phyloP scores from a whole-genome alignment of 306 rosid genomes.

The Vicia sativa region DNA sequence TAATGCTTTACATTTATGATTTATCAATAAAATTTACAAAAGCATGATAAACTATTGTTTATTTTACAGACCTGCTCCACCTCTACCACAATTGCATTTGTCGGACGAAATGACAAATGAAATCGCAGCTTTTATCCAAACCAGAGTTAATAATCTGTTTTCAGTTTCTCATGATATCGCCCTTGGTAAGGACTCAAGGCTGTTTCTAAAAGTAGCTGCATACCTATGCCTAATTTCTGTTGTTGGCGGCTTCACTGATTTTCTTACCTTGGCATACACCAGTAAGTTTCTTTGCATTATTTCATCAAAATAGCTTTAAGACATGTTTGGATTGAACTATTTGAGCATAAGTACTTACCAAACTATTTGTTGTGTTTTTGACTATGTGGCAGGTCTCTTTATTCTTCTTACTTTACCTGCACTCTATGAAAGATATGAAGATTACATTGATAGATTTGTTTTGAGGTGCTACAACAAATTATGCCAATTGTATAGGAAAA shows the following conservation, averaged over 20 bases:
- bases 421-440: slow-evolving; percentile 78
- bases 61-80: slow-evolving; percentile 89
- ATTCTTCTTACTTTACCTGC: slow-evolving; percentile 81
- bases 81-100: slow-evolving; percentile 78
- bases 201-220: slow-evolving; percentile 86
- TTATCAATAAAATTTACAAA: slow-evolving; percentile 22
- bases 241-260: slow-evolving; percentile 84
- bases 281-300: slow-evolving; percentile 54
- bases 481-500: slow-evolving; percentile 58
- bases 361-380: neutral
- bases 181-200: slow-evolving; percentile 71
- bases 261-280: slow-evolving; percentile 73
- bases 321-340: too few relatives aligned
- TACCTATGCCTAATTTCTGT: slow-evolving; percentile 63
- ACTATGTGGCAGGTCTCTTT: slow-evolving; percentile 65
- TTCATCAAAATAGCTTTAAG: slow-evolving; percentile 20
- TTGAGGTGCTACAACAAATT: slow-evolving; percentile 58
- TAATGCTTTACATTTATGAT: neutral
- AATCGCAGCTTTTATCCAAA: slow-evolving; percentile 58
- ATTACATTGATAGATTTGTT: slow-evolving; percentile 60
- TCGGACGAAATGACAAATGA: slow-evolving; percentile 83
- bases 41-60: neutral
- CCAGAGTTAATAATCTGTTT: slow-evolving; percentile 59
- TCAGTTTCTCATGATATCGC: slow-evolving; percentile 77
- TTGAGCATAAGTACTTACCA: too few relatives aligned